A percentile compares a stretch with the other conserved stretches of the same genome.
These are phyloP conservation scores for Senecio squalidus DNA, from an alignment of 140 eudicot genomes.

Conservation along the genomic window DNA sequence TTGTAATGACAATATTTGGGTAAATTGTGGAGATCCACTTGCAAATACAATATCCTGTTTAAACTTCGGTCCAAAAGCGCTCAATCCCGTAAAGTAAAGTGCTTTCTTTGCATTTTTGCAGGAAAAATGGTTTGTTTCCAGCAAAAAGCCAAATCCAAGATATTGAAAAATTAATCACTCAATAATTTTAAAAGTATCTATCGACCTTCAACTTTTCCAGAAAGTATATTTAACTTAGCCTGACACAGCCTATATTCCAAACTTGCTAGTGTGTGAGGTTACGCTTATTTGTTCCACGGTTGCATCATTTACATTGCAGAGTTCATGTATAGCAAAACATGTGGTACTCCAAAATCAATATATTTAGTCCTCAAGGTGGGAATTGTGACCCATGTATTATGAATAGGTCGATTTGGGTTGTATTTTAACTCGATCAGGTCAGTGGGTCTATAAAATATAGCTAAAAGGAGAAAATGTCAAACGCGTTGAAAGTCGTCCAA, in stretches of 20 bases:
- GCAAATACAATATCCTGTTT: not conserved
- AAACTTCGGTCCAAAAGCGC: conserved; percentile 10
- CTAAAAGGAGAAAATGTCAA: no score
- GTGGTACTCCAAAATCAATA: not conserved
- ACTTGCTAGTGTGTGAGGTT: no score
- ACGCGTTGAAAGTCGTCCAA: no score
- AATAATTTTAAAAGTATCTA: not conserved
- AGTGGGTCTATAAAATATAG: no score
- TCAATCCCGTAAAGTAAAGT: not conserved
- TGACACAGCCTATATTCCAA: not conserved
- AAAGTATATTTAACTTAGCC: conserved; percentile 3
- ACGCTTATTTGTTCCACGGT: no score
- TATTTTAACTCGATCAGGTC: no score
- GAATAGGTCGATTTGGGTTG: no score
- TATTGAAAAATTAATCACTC: not conserved
- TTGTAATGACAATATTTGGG: not conserved
- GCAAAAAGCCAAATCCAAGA: not conserved
- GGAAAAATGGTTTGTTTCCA: no score
- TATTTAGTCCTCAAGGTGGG: no score
- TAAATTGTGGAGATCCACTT: not conserved
- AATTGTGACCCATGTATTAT: no score
- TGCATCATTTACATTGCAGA: no score
- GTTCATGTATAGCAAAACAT: no score
- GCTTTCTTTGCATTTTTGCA: not conserved
- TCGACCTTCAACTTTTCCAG: not conserved